These are phyloP conservation scores for Rutstroemia sp. DNA, from an alignment of 2,329 filamentous ascomycete species.

Conservation along the genomic window DNA sequence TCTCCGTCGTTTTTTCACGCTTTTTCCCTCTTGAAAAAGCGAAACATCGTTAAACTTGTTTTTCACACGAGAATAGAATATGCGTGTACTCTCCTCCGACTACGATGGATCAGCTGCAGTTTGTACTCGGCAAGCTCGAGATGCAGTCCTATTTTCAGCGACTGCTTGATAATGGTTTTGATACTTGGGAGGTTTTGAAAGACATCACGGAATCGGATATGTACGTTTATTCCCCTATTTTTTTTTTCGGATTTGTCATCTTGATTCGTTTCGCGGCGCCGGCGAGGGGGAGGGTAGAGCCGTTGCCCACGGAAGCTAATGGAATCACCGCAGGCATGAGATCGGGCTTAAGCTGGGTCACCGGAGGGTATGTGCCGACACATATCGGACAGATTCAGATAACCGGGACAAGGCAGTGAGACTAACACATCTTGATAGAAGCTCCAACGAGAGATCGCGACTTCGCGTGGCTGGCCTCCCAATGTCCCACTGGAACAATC, in stretches of 20 bases:
- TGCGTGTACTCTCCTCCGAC: neutral
- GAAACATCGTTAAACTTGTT: no score
- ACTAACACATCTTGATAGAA: neutral
- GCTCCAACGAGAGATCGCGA: conserved; percentile 8
- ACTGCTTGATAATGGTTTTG: conserved; percentile 1
- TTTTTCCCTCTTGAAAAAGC: no score
- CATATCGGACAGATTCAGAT: no score
- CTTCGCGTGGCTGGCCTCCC: conserved; percentile 5
- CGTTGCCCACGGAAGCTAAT: no score
- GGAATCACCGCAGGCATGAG: neutral
- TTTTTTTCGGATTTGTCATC: no score
- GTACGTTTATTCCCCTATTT: neutral
- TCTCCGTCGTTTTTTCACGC: no score
- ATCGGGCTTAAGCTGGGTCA: conserved; percentile 1
- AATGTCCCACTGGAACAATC: neutral
- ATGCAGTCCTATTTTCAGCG: neutral
- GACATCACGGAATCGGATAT: conserved; percentile 6
- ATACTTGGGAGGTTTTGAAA: conserved; percentile 3
- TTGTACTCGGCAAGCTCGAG: neutral
- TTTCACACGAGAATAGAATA: no score
- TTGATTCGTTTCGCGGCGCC: neutral
- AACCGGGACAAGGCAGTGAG: neutral
- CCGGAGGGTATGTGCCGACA: neutral
- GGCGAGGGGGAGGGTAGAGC: no score
- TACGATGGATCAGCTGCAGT: neutral